phyloP scores from a whole-genome alignment of 495 filamentous ascomycete genomes.

The Letharia lupina region DNA sequence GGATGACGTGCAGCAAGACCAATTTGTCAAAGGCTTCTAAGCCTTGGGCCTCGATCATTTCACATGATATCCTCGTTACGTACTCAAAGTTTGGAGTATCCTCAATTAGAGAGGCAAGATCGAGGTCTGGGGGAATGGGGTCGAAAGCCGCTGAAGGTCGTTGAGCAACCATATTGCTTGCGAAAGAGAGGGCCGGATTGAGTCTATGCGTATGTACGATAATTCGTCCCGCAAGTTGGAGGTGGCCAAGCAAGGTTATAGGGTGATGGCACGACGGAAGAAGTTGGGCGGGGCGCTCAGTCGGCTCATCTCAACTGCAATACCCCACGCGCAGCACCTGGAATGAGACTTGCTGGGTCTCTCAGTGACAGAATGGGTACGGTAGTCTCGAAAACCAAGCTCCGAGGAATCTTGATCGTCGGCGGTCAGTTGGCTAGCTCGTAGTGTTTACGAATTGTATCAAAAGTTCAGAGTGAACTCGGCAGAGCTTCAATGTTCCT shows the following conservation, averaged over 20 bases:
- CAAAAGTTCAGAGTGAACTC: neutral
- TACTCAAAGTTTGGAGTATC: conserved; percentile 74
- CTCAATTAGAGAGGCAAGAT: conserved; percentile 64
- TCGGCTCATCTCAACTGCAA: neutral
- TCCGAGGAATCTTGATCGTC: neutral
- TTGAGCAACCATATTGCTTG: conserved; percentile 55
- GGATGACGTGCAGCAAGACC: conserved; percentile 67
- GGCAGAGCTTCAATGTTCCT: neutral
- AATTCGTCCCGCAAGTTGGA: neutral
- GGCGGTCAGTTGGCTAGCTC: neutral
- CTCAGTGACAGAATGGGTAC: neutral
- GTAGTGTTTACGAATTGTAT: neutral
- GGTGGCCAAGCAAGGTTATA: neutral
- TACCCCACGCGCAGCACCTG: neutral
- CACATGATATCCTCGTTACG: conserved; percentile 63
- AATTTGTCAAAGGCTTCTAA: conserved; percentile 71
- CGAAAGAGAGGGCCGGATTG: neutral
- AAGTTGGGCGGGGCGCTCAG: neutral
- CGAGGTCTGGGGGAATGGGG: conserved; percentile 74
- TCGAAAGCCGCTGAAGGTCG: conserved; percentile 65
- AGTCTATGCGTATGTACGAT: neutral
- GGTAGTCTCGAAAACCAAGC: neutral
- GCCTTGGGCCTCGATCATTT: conserved; percentile 63
- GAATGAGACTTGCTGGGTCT: neutral
- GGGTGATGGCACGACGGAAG: neutral